Evolutionary conservation across 139 green algal genomes (phyloP).

Genomic region (Chlamydomonas sp.): DNA sequence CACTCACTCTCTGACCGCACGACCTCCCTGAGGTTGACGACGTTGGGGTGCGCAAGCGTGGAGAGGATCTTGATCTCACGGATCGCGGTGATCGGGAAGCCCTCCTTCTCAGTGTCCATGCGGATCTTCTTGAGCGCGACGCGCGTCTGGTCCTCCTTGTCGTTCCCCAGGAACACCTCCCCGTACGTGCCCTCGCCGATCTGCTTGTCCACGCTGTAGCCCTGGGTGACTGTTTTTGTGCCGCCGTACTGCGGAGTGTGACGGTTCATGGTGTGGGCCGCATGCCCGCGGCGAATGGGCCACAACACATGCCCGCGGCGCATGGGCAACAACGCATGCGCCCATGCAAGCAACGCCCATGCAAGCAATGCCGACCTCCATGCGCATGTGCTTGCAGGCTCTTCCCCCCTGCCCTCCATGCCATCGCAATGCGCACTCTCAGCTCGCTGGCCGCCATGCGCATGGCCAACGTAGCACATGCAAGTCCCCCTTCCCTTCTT

Average conservation of each 20-base stretch:
- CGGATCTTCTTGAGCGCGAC: conserved; percentile 96
- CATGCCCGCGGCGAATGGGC: no score
- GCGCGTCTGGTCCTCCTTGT: conserved; percentile 24
- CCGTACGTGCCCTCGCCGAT: conserved; percentile 86
- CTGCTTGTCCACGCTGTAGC: conserved; percentile 54
- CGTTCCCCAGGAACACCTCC: conserved; percentile 36
- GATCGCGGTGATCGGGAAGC: conserved; percentile 98
- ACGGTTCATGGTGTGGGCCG: no score
- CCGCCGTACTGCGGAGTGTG: conserved; percentile 44
- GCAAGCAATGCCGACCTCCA: no score
- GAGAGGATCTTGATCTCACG: conserved; percentile 97
- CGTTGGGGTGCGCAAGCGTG: conserved; percentile 76
- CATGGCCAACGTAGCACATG: no score
- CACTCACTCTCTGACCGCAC: conserved; percentile 71
- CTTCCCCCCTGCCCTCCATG: no score
- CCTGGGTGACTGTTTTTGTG: conserved; percentile 54
- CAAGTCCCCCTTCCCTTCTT: no score
- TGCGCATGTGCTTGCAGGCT: no score
- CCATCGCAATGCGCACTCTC: no score
- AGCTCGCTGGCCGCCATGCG: no score
- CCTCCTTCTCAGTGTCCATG: conserved; percentile 99
- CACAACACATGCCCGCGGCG: no score
- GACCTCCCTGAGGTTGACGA: conserved; percentile 95
- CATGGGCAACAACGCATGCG: no score
- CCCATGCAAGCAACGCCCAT: no score